Evolutionary conservation across 2,329 filamentous ascomycete species (phyloP), one percentile per base, ranked within the genome.

Genomic region (Cytospora piceicola): DNA sequence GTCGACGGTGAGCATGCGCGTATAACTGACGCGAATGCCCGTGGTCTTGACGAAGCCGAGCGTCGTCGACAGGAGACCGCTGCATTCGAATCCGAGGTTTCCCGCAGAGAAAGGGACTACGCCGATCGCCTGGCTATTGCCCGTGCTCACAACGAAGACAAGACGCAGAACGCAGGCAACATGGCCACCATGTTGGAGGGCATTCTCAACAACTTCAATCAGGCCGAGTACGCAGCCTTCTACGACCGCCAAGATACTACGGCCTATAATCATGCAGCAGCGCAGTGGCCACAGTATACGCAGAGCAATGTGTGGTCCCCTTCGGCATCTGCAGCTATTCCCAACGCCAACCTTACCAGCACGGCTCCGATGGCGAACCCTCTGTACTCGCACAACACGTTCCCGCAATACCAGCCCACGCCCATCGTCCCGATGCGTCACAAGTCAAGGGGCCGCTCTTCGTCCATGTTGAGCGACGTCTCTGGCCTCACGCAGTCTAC

Each of bases 1-100:
- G 86, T 92, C 29, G 88, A 90, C 70, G 88, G 86, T 70, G 90
- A 93, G 75, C 84, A 90, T 70, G 87, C 88, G 64, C 88, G 88
- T 71, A 88, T 93, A 71, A 83, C 84, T 29, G 87, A 90, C 70
- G 90, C 90, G 70, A 91, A 91, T 74, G 83, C 82, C 59, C 83
- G 88, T 58, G 87, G 87, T 1, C 80, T 88, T 24, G 84, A 88
- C 68, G 88, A 89, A 73, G 88, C 86, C 63, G 87, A 88, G 70
- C 83, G 85, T 12, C 81, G 83, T 49, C 80, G 80, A 14, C 84
- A 86, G 71, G 82, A 84, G 64, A 81, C 81, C 4, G 76, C 76
- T 24, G 75, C 75, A 1, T 82, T 83, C 69, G 77, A 85, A 65
- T 78, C 79, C 32, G 82, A 86, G 39, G 78, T 80, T 4, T 71